A percentile compares a stretch with the other conserved stretches of the same genome.
phyloP scores from a whole-genome alignment of 2,329 filamentous ascomycete species.

The Fusarium denticulatum region DNA sequence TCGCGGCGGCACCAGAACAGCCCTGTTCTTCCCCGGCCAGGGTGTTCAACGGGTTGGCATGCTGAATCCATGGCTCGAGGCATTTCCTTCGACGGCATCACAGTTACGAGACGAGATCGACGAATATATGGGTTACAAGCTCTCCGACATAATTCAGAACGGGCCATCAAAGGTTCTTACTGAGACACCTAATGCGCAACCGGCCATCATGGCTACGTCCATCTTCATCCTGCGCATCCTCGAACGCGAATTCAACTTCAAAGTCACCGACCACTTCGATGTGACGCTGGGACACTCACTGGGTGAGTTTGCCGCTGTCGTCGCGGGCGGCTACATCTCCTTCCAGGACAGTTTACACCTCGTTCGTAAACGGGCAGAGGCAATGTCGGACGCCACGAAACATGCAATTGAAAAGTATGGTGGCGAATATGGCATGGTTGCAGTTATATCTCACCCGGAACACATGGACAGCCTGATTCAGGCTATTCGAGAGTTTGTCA shows the following conservation, averaged over 20 bases:
- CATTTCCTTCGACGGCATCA: constrained; percentile 80
- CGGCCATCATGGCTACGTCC: constrained; percentile 95
- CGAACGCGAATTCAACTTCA: constrained; percentile 85
- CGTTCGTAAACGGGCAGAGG: constrained; percentile 80
- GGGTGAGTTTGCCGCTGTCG: constrained; percentile 91
- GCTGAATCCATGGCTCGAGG: constrained; percentile 84
- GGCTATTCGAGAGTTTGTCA: constrained; percentile 82
- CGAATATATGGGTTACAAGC: constrained; percentile 74
- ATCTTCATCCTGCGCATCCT: constrained; percentile 89
- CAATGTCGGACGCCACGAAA: constrained; percentile 81
- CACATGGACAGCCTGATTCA: constrained; percentile 76
- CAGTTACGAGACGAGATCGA: constrained; percentile 90
- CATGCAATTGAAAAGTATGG: constrained; percentile 73
- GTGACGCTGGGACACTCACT: constrained; percentile 90
- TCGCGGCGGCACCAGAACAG: constrained; percentile 58
- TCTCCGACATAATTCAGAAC: constrained; percentile 81
- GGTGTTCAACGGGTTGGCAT: constrained; percentile 91
- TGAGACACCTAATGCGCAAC: constrained; percentile 87
- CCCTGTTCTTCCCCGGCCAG: constrained; percentile 77
- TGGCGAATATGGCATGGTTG: constrained; percentile 93
- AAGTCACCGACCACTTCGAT: constrained; percentile 75
- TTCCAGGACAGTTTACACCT: constrained; percentile 82
- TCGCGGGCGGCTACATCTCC: constrained; percentile 81
- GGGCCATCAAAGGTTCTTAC: constrained; percentile 83
- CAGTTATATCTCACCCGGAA: constrained; percentile 85